Evolutionary conservation across 768 basidiomycete genomes (phyloP).

Genomic region (Lentinula guzmanii): DNA sequence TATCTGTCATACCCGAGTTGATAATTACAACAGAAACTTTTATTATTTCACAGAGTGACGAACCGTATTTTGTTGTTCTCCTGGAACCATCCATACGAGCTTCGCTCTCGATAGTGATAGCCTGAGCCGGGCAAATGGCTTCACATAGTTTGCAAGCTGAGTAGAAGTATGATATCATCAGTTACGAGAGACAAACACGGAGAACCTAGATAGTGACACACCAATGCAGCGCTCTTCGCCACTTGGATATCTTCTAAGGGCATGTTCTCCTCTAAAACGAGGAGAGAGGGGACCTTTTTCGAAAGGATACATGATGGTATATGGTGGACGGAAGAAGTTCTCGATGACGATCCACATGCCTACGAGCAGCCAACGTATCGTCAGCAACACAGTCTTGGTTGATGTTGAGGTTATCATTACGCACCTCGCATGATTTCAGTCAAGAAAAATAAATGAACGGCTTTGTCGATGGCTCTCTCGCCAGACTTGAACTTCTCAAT

Average conservation of each 20-base stretch:
- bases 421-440: constrained; percentile 95
- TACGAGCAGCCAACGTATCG: constrained; percentile 22
- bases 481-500: constrained; percentile 59
- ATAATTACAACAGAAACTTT: constrained; percentile 1
- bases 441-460: constrained; percentile 95
- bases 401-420: constrained; percentile 16
- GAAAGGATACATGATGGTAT: constrained; percentile 97
- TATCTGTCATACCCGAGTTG: constrained; percentile 46
- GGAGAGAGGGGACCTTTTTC: constrained; percentile 98
- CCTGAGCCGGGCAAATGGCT: constrained; percentile 98
- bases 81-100: constrained; percentile 92
- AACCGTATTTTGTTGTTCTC: constrained; percentile 96
- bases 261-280: constrained; percentile 98
- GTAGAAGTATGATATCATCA: neutral
- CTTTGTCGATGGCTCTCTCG: constrained; percentile 92
- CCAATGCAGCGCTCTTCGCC: constrained; percentile 99
- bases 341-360: constrained; percentile 98
- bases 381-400: constrained; percentile 10
- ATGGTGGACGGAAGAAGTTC: constrained; percentile 90
- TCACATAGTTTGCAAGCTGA: constrained; percentile 98
- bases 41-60: constrained; percentile 15
- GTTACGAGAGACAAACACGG: neutral
- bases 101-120: constrained; percentile 99
- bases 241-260: constrained; percentile 90
- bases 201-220: constrained; percentile 29